Evolutionary conservation across 768 basidiomycete species (phyloP), one percentile per base, ranked within the genome.

Genomic region (Galerina marginata): DNA sequence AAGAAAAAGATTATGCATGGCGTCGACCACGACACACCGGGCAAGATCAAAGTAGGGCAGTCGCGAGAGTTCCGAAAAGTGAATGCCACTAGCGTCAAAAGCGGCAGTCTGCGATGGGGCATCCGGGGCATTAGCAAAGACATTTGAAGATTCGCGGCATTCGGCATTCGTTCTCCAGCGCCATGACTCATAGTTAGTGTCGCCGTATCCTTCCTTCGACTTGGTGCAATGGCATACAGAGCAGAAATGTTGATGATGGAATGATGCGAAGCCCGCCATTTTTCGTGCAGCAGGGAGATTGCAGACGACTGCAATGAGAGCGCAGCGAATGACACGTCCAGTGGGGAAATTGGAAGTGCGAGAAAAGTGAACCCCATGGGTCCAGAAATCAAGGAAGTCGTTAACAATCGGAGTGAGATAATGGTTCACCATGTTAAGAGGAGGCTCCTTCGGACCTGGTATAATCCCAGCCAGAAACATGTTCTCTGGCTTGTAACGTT

Each of bases 1-100:
- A 1, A 79, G 68, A 33, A 74, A 71, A 0, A 80, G 62, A 14
- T 66, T 71, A 57, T 81, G 80, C 79, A 80, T 80, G 1, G 74
- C 47, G 56, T 82, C 78, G 14, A 79, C 61, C 1, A 76, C 61
- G 6, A 70, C 54, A 26, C 63, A 71, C 1, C n/a, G 26, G 4
- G 68, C 63, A 6, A 70, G 70, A 40, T 77, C 63, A 69, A 73
- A 79, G 63, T 79, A 79, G 0, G 74, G 72, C 6, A 81, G 67
- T 11, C 55, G 55, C 6, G 59, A 48, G n/a, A 67, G 60, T 46
- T 67, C 66, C 1, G 66, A 65, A 52, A 68, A 80, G 0, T 71
- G 52, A 1, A 77, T 48, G 0, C 75, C 73, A 26, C 25, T 36
- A 9, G 16, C 15, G 15, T 55, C 39, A 38, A 58, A 61, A 14